Evolutionary conservation across 2,329 filamentous ascomycete species (phyloP).

Genomic region (Lachnellula hyalina): DNA sequence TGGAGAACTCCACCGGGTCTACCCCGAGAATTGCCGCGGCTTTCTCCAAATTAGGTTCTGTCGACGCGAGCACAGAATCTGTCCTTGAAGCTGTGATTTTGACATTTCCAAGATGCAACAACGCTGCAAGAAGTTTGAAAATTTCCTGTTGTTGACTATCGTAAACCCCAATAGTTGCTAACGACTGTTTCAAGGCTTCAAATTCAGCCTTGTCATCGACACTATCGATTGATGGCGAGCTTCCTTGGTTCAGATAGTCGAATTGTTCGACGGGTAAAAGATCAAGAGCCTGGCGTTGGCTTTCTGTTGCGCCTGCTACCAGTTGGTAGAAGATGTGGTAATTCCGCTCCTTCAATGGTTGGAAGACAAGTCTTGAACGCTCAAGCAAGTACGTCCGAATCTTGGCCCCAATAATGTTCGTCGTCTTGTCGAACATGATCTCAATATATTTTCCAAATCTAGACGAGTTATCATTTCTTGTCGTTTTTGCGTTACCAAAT

Average conservation of each 20-base stretch:
- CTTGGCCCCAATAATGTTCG: constrained; percentile 95
- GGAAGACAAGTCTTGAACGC: constrained; percentile 92
- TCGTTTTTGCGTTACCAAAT: constrained; percentile 99
- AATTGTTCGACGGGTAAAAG: constrained; percentile 84
- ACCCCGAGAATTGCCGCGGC: constrained; percentile 86
- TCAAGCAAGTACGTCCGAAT: constrained; percentile 95
- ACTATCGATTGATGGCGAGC: constrained; percentile 83
- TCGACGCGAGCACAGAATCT: constrained; percentile 75
- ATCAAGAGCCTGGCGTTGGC: constrained; percentile 72
- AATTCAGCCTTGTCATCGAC: constrained; percentile 96
- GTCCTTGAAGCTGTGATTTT: constrained; percentile 89
- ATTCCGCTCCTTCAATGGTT: constrained; percentile 94
- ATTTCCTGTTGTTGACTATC: constrained; percentile 72
- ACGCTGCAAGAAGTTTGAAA: constrained; percentile 82
- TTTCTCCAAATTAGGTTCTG: constrained; percentile 75
- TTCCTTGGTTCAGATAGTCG: constrained; percentile 94
- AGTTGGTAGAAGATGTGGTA: constrained; percentile 99
- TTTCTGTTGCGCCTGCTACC: constrained; percentile 82
- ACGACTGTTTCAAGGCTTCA: constrained; percentile 76
- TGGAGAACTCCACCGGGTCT: constrained; percentile 78
- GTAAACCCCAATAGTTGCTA: constrained; percentile 81
- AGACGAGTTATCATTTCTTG: constrained; percentile 97
- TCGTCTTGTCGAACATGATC: constrained; percentile 95
- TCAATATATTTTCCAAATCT: constrained; percentile 99
- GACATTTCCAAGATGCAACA: constrained; percentile 92